These are phyloP conservation scores for Ochetophila trinervis DNA, from an alignment of 306 rosid genomes.

Conservation along the genomic window DNA sequence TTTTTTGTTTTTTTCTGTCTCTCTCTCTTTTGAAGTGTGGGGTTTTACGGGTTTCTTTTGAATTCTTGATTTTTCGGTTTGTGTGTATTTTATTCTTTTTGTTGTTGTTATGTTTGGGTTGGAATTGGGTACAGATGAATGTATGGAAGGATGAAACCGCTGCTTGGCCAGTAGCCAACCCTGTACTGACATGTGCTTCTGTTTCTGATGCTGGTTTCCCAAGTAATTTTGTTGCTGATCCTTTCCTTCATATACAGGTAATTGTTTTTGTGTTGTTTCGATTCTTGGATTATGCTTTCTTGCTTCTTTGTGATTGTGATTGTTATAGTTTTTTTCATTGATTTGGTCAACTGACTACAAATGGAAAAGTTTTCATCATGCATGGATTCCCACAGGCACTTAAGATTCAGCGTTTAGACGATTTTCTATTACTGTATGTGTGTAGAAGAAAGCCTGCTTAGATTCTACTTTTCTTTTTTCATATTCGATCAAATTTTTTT, in stretches of 20 bases:
- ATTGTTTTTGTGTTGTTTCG: conserved; percentile 9
- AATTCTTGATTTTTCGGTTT: background rate
- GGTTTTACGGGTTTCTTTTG: conserved; percentile 8
- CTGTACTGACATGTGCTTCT: conserved; percentile 90
- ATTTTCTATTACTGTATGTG: no score
- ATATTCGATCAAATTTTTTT: no score
- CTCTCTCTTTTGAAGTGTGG: background rate
- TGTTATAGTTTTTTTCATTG: background rate
- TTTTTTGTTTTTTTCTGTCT: background rate
- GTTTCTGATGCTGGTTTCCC: conserved; percentile 87
- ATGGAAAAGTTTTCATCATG: no score
- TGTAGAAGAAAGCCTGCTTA: no score
- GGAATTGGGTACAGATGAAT: conserved; percentile 52
- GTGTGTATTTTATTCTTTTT: background rate
- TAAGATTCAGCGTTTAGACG: no score
- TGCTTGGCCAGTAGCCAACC: conserved; percentile 98
- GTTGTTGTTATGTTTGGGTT: conserved; percentile 15
- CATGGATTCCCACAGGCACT: no score
- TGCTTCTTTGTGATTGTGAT: background rate
- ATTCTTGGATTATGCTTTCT: conserved; percentile 6
- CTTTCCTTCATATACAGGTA: conserved; percentile 88
- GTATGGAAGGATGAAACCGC: conserved; percentile 64
- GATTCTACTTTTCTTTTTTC: no score
- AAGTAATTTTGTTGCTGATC: conserved; percentile 97
- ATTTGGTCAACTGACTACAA: no score